These are phyloP conservation scores for Penicillium macrosclerotiorum DNA, from an alignment of 495 filamentous ascomycete species.

Conservation along the genomic window DNA sequence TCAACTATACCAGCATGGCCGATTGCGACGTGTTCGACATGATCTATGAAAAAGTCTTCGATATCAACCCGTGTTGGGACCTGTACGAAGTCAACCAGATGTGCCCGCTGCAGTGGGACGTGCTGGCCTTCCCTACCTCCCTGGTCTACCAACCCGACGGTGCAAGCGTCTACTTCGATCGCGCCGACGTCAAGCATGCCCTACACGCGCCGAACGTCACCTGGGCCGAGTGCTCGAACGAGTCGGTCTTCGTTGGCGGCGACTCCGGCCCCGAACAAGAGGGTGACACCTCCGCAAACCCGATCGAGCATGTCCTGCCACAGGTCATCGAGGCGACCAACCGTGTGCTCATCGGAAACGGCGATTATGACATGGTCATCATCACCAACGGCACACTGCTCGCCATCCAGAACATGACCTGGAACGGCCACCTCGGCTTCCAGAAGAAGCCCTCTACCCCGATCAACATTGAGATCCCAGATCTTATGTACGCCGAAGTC, in stretches of 20 bases:
- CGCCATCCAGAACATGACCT: constrained; percentile 68
- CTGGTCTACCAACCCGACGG: constrained; percentile 40
- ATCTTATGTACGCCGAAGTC: constrained; percentile 31
- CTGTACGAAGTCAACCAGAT: constrained; percentile 53
- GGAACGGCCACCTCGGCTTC: constrained; percentile 64
- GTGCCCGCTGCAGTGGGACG: constrained; percentile 45
- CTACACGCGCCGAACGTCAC: constrained; percentile 52
- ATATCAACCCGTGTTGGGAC: constrained; percentile 61
- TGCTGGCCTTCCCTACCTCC: constrained; percentile 45
- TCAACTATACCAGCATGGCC: constrained; percentile 28
- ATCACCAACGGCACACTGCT: constrained; percentile 61
- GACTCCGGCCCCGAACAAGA: constrained; percentile 31
- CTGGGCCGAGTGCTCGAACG: constrained; percentile 42
- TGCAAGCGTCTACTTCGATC: constrained; percentile 55
- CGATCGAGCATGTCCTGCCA: constrained; percentile 51
- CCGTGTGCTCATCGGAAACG: constrained; percentile 58
- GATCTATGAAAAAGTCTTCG: constrained; percentile 43
- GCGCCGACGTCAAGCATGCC: constrained; percentile 55
- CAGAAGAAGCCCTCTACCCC: constrained; percentile 35
- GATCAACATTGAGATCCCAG: constrained; percentile 37
- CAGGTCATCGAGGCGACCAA: constrained; percentile 62
- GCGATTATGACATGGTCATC: constrained; percentile 60
- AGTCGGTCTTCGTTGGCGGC: constrained; percentile 46
- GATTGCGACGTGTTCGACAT: constrained; percentile 53
- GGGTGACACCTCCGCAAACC: constrained; percentile 41